A percentile compares a stretch with the other conserved stretches of the same genome.
These are phyloP conservation scores for Dactylellina parvicollis DNA, from an alignment of 2,329 filamentous ascomycete genomes.

Conservation along the genomic window DNA sequence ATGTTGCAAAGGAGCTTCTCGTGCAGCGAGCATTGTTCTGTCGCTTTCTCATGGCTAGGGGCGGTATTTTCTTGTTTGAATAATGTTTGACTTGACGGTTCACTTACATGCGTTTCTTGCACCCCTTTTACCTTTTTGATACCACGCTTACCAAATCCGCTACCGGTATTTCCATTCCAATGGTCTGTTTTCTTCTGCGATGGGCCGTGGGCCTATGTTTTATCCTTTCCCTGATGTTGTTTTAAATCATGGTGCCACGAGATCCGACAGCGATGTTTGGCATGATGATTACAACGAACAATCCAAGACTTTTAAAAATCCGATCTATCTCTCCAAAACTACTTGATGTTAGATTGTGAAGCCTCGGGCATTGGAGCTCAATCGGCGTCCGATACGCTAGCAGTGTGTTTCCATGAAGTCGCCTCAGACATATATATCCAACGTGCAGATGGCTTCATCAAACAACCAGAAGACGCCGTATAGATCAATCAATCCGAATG, in stretches of 20 bases:
- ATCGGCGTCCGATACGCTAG: not conserved
- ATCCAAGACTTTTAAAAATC: not conserved
- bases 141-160: not conserved
- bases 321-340: not conserved
- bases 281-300: conserved; percentile 18
- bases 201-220: too few species aligned
- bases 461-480: not conserved
- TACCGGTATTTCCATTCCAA: too few species aligned
- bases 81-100: conserved; percentile 1
- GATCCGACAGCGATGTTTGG: conserved; percentile 5
- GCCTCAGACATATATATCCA: not conserved
- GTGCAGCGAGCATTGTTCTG: conserved; percentile 22
- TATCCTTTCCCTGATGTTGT: not conserved
- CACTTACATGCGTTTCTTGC: not conserved
- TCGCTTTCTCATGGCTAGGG: conserved; percentile 9
- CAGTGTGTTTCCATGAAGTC: not conserved
- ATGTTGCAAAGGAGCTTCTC: conserved; percentile 16
- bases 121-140: not conserved
- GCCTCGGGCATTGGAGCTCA: too few species aligned
- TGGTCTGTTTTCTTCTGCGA: too few species aligned
- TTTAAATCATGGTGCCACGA: conserved; percentile 15
- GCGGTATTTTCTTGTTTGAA: conserved; percentile 3
- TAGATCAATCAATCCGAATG: not conserved
- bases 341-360: too few species aligned
- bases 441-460: too few species aligned